Evolutionary conservation across 2,329 filamentous ascomycete genomes (phyloP).

Genomic region (Aspergillus tamarii): DNA sequence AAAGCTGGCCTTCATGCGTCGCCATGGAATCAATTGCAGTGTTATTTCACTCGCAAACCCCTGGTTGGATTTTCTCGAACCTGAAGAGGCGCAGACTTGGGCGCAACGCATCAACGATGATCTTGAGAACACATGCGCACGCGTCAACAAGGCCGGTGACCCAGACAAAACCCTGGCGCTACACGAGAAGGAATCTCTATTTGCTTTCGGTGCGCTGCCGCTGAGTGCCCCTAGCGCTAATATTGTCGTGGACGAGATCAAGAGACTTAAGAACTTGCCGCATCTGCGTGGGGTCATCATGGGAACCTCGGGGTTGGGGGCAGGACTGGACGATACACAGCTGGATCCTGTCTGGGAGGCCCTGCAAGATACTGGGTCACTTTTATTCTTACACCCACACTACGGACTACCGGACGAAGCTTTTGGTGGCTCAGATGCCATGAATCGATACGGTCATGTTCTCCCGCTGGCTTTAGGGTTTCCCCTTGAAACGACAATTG

Average conservation of each 20-base stretch:
- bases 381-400: constrained; percentile 87
- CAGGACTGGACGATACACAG: constrained; percentile 75
- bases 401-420: constrained; percentile 82
- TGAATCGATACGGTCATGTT: constrained; percentile 80
- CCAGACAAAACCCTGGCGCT: constrained; percentile 22
- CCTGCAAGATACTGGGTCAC: constrained; percentile 64
- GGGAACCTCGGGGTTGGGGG: constrained; percentile 78
- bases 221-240: constrained; percentile 67
- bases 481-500: constrained; percentile 90
- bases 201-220: constrained; percentile 81
- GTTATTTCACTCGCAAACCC: constrained; percentile 90
- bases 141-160: constrained; percentile 35
- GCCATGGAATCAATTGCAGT: constrained; percentile 77
- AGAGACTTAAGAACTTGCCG: constrained; percentile 62
- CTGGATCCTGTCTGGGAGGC: constrained; percentile 74
- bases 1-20: constrained; percentile 87
- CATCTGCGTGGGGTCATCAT: constrained; percentile 85
- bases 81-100: constrained; percentile 63
- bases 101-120: constrained; percentile 76
- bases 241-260: constrained; percentile 65
- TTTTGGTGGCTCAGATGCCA: constrained; percentile 74
- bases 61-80: constrained; percentile 82
- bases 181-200: constrained; percentile 67
- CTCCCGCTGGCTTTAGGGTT: constrained; percentile 84
- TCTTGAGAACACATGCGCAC: constrained; percentile 71